phyloP scores from a whole-genome alignment of 495 filamentous ascomycete species.

The Penicillium ochrochloron region DNA sequence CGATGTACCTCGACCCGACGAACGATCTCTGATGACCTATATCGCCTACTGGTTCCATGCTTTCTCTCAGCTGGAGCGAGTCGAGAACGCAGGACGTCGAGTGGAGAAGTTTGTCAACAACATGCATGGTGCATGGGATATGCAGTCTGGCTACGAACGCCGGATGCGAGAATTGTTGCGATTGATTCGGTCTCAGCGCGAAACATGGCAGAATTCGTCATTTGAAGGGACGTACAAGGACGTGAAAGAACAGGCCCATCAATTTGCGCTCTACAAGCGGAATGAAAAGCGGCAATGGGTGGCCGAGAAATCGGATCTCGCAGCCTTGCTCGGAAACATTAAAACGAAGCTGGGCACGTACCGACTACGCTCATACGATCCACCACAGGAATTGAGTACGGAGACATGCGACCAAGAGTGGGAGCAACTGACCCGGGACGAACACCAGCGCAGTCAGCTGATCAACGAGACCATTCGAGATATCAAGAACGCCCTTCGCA shows the following conservation, averaged over 20 bases:
- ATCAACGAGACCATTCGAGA: constrained; percentile 99
- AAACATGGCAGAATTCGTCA: constrained; percentile 73
- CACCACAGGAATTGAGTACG: constrained; percentile 76
- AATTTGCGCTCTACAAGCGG: constrained; percentile 86
- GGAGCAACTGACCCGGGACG: constrained; percentile 74
- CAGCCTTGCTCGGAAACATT: constrained; percentile 94
- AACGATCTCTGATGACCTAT: constrained; percentile 97
- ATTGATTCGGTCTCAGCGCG: constrained; percentile 71
- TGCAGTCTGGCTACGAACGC: constrained; percentile 94
- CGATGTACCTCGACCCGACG: constrained; percentile 93
- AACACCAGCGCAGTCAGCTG: constrained; percentile 83
- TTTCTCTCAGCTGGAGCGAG: constrained; percentile 96
- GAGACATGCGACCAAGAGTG: constrained; percentile 84
- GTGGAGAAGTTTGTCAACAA: constrained; percentile 99
- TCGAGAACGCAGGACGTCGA: constrained; percentile 93
- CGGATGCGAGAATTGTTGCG: constrained; percentile 80
- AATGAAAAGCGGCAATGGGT: constrained; percentile 93
- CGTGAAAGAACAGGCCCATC: constrained; percentile 80
- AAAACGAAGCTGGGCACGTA: constrained; percentile 98
- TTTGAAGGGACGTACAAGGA: constrained; percentile 94
- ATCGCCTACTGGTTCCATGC: constrained; percentile 99
- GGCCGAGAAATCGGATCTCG: constrained; percentile 93
- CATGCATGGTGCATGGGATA: constrained; percentile 99
- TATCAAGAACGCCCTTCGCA: constrained; percentile 93
- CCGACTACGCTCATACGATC: constrained; percentile 85